A percentile compares a stretch with the other conserved stretches of the same genome.
Conservation (phyloP, 2,329 filamentous ascomycete genomes). For the Aschersonia sp. region DNA sequence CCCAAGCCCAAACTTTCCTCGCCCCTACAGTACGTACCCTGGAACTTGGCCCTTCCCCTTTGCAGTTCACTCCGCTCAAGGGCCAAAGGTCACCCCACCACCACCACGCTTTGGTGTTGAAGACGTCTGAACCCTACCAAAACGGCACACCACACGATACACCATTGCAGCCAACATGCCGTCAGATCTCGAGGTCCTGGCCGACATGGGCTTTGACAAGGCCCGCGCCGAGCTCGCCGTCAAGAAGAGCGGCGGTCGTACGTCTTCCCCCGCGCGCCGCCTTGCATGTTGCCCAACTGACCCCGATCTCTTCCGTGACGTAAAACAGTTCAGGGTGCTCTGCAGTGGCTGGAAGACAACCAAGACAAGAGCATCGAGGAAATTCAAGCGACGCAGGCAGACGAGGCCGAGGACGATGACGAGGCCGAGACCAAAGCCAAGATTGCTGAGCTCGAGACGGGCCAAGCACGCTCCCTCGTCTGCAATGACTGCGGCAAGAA, state of each 20-base stretch:
- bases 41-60: too few relatives aligned
- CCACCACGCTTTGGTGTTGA: too few relatives aligned
- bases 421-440: slow-evolving; percentile 34
- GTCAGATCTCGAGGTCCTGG: slow-evolving; percentile 44
- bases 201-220: slow-evolving; percentile 71
- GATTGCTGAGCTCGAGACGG: slow-evolving; percentile 52
- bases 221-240: slow-evolving; percentile 71
- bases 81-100: neutral
- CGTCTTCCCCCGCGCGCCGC: slow-evolving; percentile 17
- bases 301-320: neutral
- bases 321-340: slow-evolving; percentile 60
- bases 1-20: too few relatives aligned
- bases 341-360: slow-evolving; percentile 91
- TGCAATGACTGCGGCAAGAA: slow-evolving; percentile 94
- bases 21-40: too few relatives aligned
- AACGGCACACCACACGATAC: neutral
- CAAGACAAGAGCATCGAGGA: slow-evolving; percentile 79
- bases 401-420: slow-evolving; percentile 31
- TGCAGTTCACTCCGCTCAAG: too few relatives aligned
- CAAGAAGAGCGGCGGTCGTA: slow-evolving; percentile 68
- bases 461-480: slow-evolving; percentile 61
- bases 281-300: neutral
- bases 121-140: too few relatives aligned
- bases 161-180: slow-evolving; percentile 29
- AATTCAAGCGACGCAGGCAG: slow-evolving; percentile 38